Percentiles rank a stretch among this genome's conserved stretches.
phyloP scores from a whole-genome alignment of 169 alveolate species.

The Toxoplasma gondii region DNA sequence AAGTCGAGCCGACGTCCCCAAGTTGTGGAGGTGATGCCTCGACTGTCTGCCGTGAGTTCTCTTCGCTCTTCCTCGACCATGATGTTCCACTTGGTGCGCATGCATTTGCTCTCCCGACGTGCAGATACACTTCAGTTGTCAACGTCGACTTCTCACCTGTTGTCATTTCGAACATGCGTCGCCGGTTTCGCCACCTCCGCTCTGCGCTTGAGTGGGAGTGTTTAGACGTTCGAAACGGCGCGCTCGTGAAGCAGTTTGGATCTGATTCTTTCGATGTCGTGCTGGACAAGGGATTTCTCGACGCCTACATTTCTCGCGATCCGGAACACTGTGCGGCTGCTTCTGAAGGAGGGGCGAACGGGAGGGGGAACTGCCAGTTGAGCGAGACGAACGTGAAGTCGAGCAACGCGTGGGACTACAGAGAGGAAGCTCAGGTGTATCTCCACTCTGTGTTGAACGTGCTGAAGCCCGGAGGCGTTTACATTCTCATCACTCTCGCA shows the following conservation, averaged over 20 bases:
- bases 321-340: neutral
- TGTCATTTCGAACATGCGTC: slow-evolving; percentile 38
- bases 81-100: neutral
- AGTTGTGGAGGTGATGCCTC: too few relatives aligned
- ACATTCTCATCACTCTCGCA: neutral
- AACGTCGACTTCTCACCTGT: slow-evolving; percentile 53
- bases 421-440: slow-evolving; percentile 40
- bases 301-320: slow-evolving; percentile 44
- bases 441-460: slow-evolving; percentile 31
- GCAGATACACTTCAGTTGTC: slow-evolving; percentile 26
- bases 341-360: neutral
- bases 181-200: neutral
- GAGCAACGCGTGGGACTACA: slow-evolving; percentile 17
- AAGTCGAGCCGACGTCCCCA: too few relatives aligned
- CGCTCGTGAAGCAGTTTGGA: slow-evolving; percentile 9
- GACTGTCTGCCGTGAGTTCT: too few relatives aligned
- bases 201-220: slow-evolving; percentile 34
- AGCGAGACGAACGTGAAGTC: neutral
- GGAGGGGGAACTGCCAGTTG: neutral
- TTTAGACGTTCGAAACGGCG: slow-evolving; percentile 25
- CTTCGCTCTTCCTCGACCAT: neutral
- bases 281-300: slow-evolving; percentile 50
- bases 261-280: slow-evolving; percentile 36
- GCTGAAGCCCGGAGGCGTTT: slow-evolving; percentile 39
- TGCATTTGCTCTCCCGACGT: neutral